A percentile compares a stretch with the other conserved stretches of the same genome.
phyloP scores from a whole-genome alignment of 192 early-diverging fungal species.

The Rhizoclosmatium sp. region DNA sequence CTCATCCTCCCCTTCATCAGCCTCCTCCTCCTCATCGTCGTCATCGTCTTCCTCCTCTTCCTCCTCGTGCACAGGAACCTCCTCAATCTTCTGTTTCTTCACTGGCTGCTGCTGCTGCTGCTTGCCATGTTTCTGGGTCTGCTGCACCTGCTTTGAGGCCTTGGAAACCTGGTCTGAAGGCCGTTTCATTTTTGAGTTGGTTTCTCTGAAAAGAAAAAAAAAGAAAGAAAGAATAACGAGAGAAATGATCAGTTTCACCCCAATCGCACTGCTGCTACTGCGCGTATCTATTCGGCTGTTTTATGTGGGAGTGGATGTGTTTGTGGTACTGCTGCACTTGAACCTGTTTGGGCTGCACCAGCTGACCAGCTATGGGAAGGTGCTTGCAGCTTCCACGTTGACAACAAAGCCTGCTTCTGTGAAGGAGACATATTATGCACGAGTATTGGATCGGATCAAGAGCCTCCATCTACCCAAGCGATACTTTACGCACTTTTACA shows the following conservation, averaged over 20 bases:
- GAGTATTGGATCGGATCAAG: not conserved
- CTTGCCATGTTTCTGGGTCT: not conserved
- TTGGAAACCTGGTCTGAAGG: not conserved
- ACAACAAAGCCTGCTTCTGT: not conserved
- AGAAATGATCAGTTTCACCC: too few species aligned
- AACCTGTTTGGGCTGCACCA: not conserved
- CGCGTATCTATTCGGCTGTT: not conserved
- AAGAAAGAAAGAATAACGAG: slow-evolving; percentile 1
- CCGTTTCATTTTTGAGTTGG: slow-evolving; percentile 8
- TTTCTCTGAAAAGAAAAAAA: slow-evolving; percentile 16
- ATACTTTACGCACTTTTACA: slow-evolving; percentile 14
- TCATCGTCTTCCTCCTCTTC: not conserved
- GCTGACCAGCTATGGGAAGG: slow-evolving; percentile 1
- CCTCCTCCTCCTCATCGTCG: not conserved
- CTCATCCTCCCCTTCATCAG: slow-evolving; percentile 5
- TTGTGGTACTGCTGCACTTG: not conserved
- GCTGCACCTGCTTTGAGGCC: slow-evolving; percentile 5
- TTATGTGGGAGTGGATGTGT: not conserved
- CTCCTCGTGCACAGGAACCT: not conserved
- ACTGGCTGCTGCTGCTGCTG: slow-evolving; percentile 2
- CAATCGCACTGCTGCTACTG: too few species aligned
- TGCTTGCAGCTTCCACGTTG: not conserved
- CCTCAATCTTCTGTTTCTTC: not conserved
- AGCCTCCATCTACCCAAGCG: not conserved
- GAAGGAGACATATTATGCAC: not conserved